A percentile compares a stretch with the other conserved stretches of the same genome.
Conservation (phyloP, 805 yeast genomes). For the Yarrowia deformans region DNA sequence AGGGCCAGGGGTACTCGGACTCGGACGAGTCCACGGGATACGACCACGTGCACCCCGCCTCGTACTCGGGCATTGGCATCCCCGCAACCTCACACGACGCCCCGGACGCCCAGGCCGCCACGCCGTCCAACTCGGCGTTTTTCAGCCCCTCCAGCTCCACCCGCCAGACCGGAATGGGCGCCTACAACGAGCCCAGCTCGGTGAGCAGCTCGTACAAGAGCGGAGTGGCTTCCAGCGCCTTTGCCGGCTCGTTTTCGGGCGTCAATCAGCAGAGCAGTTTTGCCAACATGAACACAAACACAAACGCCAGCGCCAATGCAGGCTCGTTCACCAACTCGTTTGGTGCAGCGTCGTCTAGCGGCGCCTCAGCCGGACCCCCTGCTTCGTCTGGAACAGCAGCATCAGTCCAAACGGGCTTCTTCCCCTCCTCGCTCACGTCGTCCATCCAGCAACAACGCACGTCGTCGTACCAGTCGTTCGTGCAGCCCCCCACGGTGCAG, state of each 20-base stretch:
- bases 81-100: neutral
- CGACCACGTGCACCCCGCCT: slow-evolving; percentile 26
- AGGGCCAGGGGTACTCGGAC: slow-evolving; percentile 40
- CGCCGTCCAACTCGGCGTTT: slow-evolving; percentile 41
- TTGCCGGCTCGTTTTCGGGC: neutral
- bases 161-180: slow-evolving; percentile 42
- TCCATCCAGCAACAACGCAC: slow-evolving; percentile 32
- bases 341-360: neutral
- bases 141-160: slow-evolving; percentile 47
- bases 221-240: slow-evolving; percentile 37
- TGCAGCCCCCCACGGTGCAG: slow-evolving; percentile 16
- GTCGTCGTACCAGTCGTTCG: slow-evolving; percentile 38
- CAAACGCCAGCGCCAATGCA: neutral
- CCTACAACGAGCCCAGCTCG: slow-evolving; percentile 46
- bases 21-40: slow-evolving; percentile 34
- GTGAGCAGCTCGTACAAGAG: slow-evolving; percentile 42
- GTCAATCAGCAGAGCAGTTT: neutral
- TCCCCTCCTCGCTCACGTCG: slow-evolving; percentile 49
- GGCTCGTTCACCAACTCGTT: slow-evolving; percentile 17
- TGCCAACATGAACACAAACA: neutral
- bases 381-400: neutral
- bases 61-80: slow-evolving; percentile 28
- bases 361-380: neutral
- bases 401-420: slow-evolving; percentile 42
- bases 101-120: neutral